Percentiles rank a stretch among this genome's conserved stretches.
phyloP scores from a whole-genome alignment of 1,139 yeast species.

The Casaregolazyma lundiana region DNA sequence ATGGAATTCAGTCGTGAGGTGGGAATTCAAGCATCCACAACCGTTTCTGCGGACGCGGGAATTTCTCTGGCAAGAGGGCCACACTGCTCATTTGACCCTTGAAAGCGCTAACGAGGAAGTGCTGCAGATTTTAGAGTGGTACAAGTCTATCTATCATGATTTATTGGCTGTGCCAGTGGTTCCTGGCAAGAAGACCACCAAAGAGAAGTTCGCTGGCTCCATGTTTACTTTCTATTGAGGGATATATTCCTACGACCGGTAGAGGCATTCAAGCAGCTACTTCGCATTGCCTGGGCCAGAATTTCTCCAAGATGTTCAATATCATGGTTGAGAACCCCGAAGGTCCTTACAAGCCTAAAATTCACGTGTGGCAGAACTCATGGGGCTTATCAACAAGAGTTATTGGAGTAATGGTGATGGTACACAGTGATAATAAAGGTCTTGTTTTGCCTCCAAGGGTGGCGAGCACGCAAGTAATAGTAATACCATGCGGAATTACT shows the following conservation, averaged over 20 bases:
- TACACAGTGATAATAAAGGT: constrained; percentile 98
- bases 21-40: constrained; percentile 99
- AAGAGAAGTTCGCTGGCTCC: constrained; percentile 99
- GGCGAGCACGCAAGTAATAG: constrained; percentile 85
- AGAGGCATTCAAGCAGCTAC: constrained; percentile 99
- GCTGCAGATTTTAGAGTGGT: constrained; percentile 76
- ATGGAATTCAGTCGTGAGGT: constrained; percentile 99
- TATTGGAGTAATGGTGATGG: constrained; percentile 99
- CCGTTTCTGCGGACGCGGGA: constrained; percentile 98
- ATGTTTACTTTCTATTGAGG: constrained; percentile 90
- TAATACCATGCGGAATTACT: constrained; percentile 93
- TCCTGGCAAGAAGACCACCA: constrained; percentile 92
- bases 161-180: constrained; percentile 96
- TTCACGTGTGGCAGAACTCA: constrained; percentile 91
- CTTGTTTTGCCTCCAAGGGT: constrained; percentile 97
- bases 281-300: constrained; percentile 95
- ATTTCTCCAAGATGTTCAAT: constrained; percentile 97
- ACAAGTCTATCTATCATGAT: constrained; percentile 80
- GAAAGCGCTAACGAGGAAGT: constrained; percentile 84
- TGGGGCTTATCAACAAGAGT: constrained; percentile 99
- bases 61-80: constrained; percentile 99
- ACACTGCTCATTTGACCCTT: constrained; percentile 86
- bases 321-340: constrained; percentile 93
- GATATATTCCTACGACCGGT: constrained; percentile 96
- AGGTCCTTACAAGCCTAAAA: constrained; percentile 66